These are phyloP conservation scores for Suillus discolor DNA, from an alignment of 768 basidiomycete species.

Conservation along the genomic window DNA sequence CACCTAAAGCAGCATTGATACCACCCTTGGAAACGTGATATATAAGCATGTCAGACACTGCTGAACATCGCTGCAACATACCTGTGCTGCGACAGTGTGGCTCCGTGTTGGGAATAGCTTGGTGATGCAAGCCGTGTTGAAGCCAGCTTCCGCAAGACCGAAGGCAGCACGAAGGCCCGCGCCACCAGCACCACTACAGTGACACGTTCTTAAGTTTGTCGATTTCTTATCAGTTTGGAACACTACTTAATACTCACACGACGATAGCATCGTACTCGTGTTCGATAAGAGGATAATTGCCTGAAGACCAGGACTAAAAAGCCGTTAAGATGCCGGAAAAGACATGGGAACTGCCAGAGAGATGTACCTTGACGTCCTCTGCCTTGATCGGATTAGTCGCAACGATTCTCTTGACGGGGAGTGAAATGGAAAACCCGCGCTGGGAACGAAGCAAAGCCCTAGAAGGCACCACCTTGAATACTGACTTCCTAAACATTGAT, in stretches of 20 bases:
- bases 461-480: slow-evolving; percentile 37
- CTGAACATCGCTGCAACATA: slow-evolving; percentile 31
- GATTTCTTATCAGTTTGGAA: background rate
- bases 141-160: slow-evolving; percentile 95
- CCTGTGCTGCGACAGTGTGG: slow-evolving; percentile 98
- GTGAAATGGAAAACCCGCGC: slow-evolving; percentile 69
- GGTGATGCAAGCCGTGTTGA: slow-evolving; percentile 99
- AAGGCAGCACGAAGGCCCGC: slow-evolving; percentile 98
- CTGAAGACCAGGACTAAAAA: slow-evolving; percentile 72
- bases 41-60: background rate
- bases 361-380: slow-evolving; percentile 72
- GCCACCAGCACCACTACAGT: slow-evolving; percentile 88
- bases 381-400: slow-evolving; percentile 78
- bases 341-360: slow-evolving; percentile 13
- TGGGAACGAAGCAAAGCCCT: slow-evolving; percentile 51
- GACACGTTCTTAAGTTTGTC: slow-evolving; percentile 15
- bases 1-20: slow-evolving; percentile 96
- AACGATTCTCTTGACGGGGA: slow-evolving; percentile 58
- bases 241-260: slow-evolving; percentile 82
- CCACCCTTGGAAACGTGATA: slow-evolving; percentile 63
- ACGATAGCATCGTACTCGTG: slow-evolving; percentile 99
- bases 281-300: slow-evolving; percentile 95
- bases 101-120: slow-evolving; percentile 98
- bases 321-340: slow-evolving; percentile 12
- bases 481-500: slow-evolving; percentile 66